phyloP scores from a whole-genome alignment of 108 stramenopile genomes.

The Cyclotella sp. region DNA sequence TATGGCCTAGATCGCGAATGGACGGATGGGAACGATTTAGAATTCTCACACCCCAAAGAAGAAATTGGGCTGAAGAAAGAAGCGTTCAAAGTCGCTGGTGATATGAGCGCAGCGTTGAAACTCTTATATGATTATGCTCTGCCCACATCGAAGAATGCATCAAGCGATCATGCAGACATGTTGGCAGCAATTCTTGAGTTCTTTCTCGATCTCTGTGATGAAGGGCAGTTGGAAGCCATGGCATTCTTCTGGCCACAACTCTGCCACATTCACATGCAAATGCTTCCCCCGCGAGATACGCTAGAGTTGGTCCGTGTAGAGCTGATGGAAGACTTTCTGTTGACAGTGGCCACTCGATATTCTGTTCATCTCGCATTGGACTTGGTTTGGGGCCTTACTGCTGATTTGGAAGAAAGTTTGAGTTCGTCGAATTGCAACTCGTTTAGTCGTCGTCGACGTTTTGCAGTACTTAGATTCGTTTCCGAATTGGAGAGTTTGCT shows the following conservation, averaged over 20 bases:
- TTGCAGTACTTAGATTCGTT: constrained; percentile 79
- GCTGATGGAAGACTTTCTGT: constrained; percentile 85
- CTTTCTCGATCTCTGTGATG: constrained; percentile 84
- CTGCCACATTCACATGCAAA: constrained; percentile 84
- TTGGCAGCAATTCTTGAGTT: constrained; percentile 83
- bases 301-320: constrained; percentile 74
- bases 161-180: constrained; percentile 54
- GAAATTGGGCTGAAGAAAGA: constrained; percentile 77
- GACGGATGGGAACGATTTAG: constrained; percentile 25
- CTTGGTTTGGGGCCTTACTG: constrained; percentile 81
- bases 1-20: constrained; percentile 21
- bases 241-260: constrained; percentile 90
- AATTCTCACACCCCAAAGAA: constrained; percentile 41
- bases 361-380: constrained; percentile 84
- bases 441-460: constrained; percentile 64
- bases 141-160: constrained; percentile 37
- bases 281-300: constrained; percentile 76
- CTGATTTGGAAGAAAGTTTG: constrained; percentile 85
- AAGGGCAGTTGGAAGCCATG: constrained; percentile 76
- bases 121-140: constrained; percentile 77
- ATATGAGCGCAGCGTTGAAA: constrained; percentile 87
- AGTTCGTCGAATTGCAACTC: constrained; percentile 44
- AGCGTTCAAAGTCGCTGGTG: constrained; percentile 88
- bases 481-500: constrained; percentile 84
- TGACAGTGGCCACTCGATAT: constrained; percentile 73